These are phyloP conservation scores for Coemansia sp. DNA, from an alignment of 192 early-diverging fungal genomes.

Conservation along the genomic window DNA sequence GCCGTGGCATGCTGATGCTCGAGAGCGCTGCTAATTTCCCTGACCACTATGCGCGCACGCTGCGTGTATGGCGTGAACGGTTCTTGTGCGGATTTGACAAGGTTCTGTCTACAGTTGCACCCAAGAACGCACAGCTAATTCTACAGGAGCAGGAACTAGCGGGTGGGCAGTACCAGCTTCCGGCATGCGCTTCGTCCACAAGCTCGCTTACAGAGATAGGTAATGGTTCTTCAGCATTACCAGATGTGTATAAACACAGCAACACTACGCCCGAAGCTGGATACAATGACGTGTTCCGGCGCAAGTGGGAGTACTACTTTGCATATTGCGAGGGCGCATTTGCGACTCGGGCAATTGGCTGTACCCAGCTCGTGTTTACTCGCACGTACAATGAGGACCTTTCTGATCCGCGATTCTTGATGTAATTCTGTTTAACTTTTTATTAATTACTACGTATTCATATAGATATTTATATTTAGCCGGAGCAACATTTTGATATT, in stretches of 20 bases:
- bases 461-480: background rate
- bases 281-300: slow-evolving; percentile 63
- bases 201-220: too few species aligned
- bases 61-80: slow-evolving; percentile 66
- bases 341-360: slow-evolving; percentile 65
- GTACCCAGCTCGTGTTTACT: slow-evolving; percentile 57
- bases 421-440: slow-evolving; percentile 7
- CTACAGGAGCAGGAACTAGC: slow-evolving; percentile 61
- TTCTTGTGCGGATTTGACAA: slow-evolving; percentile 61
- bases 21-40: slow-evolving; percentile 65
- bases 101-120: slow-evolving; percentile 18
- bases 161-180: background rate
- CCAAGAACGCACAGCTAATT: slow-evolving; percentile 50
- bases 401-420: slow-evolving; percentile 1
- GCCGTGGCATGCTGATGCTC: slow-evolving; percentile 57
- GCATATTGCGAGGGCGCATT: slow-evolving; percentile 80
- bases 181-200: too few species aligned
- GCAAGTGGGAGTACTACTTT: slow-evolving; percentile 83
- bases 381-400: slow-evolving; percentile 51
- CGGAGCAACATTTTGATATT: background rate
- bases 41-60: slow-evolving; percentile 67
- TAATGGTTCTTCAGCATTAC: too few species aligned
- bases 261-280: slow-evolving; percentile 4
- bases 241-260: too few species aligned
- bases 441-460: background rate